Conservation (phyloP, 2,329 filamentous ascomycete species). For the Torrubiellomyces zombiae region DNA sequence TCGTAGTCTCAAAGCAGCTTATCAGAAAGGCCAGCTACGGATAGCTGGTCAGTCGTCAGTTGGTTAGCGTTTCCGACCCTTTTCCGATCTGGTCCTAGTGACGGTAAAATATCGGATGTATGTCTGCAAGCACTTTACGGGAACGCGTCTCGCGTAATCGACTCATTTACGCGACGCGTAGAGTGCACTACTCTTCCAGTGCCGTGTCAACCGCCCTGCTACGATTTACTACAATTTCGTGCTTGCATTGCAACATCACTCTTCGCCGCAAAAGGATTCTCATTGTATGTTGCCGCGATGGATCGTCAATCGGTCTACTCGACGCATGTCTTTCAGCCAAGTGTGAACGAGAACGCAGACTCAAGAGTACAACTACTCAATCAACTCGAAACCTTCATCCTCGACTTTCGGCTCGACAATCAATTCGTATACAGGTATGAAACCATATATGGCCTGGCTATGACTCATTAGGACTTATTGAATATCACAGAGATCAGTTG, state of each 20-base stretch:
- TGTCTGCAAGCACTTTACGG: constrained; percentile 17
- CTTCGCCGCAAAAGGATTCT: constrained; percentile 9
- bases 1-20: too few relatives aligned
- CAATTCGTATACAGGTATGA: constrained; percentile 79
- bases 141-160: constrained; percentile 10
- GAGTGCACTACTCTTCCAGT: too few relatives aligned
- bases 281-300: constrained; percentile 40
- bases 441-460: neutral
- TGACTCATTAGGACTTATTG: constrained; percentile 4
- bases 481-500: constrained; percentile 63
- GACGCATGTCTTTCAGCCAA: constrained; percentile 60
- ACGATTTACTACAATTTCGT: too few relatives aligned
- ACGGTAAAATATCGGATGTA: too few relatives aligned
- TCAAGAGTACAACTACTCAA: constrained; percentile 56
- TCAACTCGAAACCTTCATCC: constrained; percentile 75
- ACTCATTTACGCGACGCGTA: constrained; percentile 6
- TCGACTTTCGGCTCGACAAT: constrained; percentile 88
- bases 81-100: neutral
- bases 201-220: too few relatives aligned
- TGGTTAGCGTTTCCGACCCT: too few relatives aligned
- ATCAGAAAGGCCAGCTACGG: too few relatives aligned
- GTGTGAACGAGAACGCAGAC: constrained; percentile 48
- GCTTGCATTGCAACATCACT: too few relatives aligned
- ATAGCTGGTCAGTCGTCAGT: too few relatives aligned
- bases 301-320: constrained; percentile 81